phyloP scores from a whole-genome alignment of 495 filamentous ascomycete species.

The Lasiosphaeria miniovina region DNA sequence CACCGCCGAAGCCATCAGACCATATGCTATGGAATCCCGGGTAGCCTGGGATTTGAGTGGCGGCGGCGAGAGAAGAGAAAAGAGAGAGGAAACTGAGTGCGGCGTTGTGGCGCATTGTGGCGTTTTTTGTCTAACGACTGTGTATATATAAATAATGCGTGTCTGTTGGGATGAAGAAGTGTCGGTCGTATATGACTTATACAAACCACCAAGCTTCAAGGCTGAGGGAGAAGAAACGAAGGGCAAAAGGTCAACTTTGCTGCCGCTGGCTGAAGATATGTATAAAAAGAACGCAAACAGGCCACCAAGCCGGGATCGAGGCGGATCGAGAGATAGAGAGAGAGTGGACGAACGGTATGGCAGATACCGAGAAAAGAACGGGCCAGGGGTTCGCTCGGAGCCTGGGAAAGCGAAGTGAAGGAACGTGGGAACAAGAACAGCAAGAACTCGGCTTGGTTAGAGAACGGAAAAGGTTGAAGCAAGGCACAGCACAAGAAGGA shows the following conservation, averaged over 20 bases:
- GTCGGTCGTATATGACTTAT: not conserved
- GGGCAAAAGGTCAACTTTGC: not conserved
- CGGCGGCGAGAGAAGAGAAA: slow-evolving; percentile 25
- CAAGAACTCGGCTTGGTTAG: slow-evolving; percentile 1
- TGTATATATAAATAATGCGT: not conserved
- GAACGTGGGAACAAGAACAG: slow-evolving; percentile 2
- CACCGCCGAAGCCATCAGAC: slow-evolving; percentile 28
- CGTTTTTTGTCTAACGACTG: not conserved
- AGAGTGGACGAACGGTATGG: not conserved
- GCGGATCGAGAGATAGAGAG: not conserved
- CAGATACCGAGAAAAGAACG: slow-evolving; percentile 8
- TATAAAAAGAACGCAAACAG: slow-evolving; percentile 1
- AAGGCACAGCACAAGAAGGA: slow-evolving; percentile 2
- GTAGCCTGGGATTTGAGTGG: slow-evolving; percentile 19
- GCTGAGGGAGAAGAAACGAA: not conserved
- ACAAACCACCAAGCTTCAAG: not conserved
- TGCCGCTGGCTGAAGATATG: not conserved
- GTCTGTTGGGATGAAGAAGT: not conserved
- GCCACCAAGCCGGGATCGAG: slow-evolving; percentile 3
- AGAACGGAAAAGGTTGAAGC: slow-evolving; percentile 6
- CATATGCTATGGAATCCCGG: slow-evolving; percentile 28
- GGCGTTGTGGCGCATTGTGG: slow-evolving; percentile 20
- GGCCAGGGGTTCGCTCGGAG: slow-evolving; percentile 12
- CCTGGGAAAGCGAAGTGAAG: not conserved
- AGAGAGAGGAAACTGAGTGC: slow-evolving; percentile 17